Conservation (phyloP, 768 basidiomycete genomes). For the Hortiboletus campestris region DNA sequence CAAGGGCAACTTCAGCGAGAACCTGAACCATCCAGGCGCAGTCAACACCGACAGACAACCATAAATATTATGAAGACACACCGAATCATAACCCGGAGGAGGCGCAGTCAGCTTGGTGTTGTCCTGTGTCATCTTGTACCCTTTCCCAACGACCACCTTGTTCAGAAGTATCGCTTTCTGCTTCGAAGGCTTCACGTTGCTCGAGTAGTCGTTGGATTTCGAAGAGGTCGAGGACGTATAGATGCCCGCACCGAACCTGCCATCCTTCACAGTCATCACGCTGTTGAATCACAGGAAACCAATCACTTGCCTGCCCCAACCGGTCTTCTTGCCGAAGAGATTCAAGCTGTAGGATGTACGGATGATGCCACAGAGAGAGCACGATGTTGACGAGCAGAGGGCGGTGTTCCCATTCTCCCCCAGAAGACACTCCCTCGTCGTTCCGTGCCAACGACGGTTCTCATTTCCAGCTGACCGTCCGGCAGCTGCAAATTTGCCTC, state of each 20-base stretch:
- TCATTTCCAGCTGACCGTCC: constrained; percentile 66
- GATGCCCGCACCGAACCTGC: constrained; percentile 66
- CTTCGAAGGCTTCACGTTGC: constrained; percentile 51
- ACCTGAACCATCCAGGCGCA: constrained; percentile 40
- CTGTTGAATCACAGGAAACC: not conserved
- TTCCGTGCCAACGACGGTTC: constrained; percentile 76
- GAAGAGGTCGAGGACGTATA: constrained; percentile 81
- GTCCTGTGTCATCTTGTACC: constrained; percentile 62
- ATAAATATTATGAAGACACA: constrained; percentile 30
- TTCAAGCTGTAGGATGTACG: constrained; percentile 62
- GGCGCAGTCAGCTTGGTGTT: constrained; percentile 53
- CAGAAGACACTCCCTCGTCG: constrained; percentile 59
- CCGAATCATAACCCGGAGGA: constrained; percentile 66
- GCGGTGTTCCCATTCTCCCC: constrained; percentile 59
- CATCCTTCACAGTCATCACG: constrained; percentile 3
- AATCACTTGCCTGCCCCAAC: constrained; percentile 59
- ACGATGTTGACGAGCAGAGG: constrained; percentile 51
- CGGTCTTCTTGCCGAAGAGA: constrained; percentile 66
- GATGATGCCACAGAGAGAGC: constrained; percentile 64
- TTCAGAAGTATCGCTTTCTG: constrained; percentile 69
- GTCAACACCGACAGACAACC: not conserved
- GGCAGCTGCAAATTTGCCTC: constrained; percentile 53
- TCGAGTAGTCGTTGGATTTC: constrained; percentile 74
- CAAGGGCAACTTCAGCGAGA: constrained; percentile 55
- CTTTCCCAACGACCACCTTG: constrained; percentile 71